Conservation (phyloP, 2,329 filamentous ascomycete species). For the Aspergillus sclerotialis region DNA sequence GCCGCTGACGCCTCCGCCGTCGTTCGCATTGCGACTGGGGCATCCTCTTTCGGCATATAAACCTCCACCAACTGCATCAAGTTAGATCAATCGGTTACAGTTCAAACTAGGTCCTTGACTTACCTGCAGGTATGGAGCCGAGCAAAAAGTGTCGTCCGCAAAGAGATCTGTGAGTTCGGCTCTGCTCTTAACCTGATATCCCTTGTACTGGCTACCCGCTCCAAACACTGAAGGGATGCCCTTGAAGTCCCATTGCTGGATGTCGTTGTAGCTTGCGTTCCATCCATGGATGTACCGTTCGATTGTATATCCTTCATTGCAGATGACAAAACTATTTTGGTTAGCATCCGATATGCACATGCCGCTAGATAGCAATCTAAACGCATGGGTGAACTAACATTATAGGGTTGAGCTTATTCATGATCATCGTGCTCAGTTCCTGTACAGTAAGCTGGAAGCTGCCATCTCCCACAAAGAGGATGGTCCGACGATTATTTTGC, state of each 20-base stretch:
- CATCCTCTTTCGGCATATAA: conserved; percentile 73
- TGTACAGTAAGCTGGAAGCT: conserved; percentile 80
- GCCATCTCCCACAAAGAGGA: conserved; percentile 85
- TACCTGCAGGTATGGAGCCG: conserved; percentile 42
- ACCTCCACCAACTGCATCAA: conserved; percentile 68
- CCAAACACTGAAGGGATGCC: conserved; percentile 63
- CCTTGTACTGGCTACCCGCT: conserved; percentile 52
- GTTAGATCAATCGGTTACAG: neutral
- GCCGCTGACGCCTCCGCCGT: conserved; percentile 65
- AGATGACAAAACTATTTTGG: conserved; percentile 59
- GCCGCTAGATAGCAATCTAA: neutral
- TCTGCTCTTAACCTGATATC: conserved; percentile 62
- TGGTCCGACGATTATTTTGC: conserved; percentile 55
- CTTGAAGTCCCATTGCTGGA: conserved; percentile 67
- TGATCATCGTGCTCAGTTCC: conserved; percentile 77
- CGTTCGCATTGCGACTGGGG: conserved; percentile 61
- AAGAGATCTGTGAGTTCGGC: conserved; percentile 62
- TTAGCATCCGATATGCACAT: conserved; percentile 25
- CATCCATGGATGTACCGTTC: conserved; percentile 83
- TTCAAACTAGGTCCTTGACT: conserved; percentile 6
- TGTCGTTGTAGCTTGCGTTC: conserved; percentile 74
- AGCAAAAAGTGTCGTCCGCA: conserved; percentile 54
- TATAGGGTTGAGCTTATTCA: conserved; percentile 65
- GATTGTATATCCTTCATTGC: conserved; percentile 84
- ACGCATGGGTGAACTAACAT: conserved; percentile 49